A percentile compares a stretch with the other conserved stretches of the same genome.
phyloP scores from a whole-genome alignment of 2,329 filamentous ascomycete species.

The Xylaria sp. region DNA sequence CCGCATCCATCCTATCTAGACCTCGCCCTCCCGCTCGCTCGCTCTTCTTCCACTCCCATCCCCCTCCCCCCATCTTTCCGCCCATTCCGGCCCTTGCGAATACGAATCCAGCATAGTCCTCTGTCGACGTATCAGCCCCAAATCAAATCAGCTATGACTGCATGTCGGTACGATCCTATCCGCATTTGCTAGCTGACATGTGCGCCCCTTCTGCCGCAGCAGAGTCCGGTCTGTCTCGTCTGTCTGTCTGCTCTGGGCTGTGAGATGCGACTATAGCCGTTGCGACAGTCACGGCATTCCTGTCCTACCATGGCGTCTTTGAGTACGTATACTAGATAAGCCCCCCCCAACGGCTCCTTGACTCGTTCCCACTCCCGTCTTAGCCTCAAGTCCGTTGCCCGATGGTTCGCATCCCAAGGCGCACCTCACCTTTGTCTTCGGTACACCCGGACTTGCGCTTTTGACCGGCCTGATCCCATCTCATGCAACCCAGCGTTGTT shows the following conservation, averaged over 20 bases:
- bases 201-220: constrained; percentile 35
- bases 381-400: background rate
- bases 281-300: background rate
- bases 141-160: constrained; percentile 43
- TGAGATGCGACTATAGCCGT: constrained; percentile 43
- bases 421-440: constrained; percentile 8
- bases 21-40: background rate
- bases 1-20: background rate
- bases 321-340: constrained; percentile 50
- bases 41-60: background rate
- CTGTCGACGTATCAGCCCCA: constrained; percentile 32
- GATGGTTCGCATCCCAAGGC: constrained; percentile 18
- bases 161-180: constrained; percentile 42
- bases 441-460: constrained; percentile 19
- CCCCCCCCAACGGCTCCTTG: constrained; percentile 29
- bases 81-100: constrained; percentile 18
- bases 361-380: constrained; percentile 10
- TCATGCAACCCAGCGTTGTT: constrained; percentile 12
- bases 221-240: constrained; percentile 14
- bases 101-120: constrained; percentile 19
- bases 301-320: constrained; percentile 45
- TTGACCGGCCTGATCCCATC: background rate
- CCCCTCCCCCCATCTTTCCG: constrained; percentile 5
- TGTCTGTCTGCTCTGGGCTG: constrained; percentile 5
- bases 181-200: constrained; percentile 42